These are phyloP conservation scores for Solanum pennellii DNA, from an alignment of 257 asterid species.

Conservation along the genomic window DNA sequence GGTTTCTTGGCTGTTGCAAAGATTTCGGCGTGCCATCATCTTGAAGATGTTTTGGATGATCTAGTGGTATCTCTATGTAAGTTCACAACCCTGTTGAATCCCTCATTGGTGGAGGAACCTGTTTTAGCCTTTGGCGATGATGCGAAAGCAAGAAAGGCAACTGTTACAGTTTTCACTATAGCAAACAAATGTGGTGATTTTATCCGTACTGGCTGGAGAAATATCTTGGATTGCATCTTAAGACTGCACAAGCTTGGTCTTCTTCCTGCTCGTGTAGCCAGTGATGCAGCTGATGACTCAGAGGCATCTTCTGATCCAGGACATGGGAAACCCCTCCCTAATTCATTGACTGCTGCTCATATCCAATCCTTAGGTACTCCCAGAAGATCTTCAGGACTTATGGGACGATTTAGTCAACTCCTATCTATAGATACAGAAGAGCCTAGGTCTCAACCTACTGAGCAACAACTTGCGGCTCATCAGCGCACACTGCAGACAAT, in stretches of 20 bases:
- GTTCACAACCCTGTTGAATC: conserved; percentile 81
- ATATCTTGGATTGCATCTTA: conserved; percentile 78
- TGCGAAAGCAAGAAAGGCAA: conserved; percentile 91
- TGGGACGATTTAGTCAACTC: conserved; percentile 97
- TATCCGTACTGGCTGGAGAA: conserved; percentile 94
- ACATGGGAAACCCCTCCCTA: conserved; percentile 74
- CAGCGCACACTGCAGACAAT: conserved; percentile 93
- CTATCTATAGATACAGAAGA: conserved; percentile 88
- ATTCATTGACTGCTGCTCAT: conserved; percentile 65
- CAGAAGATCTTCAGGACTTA: conserved; percentile 87
- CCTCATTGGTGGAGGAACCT: conserved; percentile 86
- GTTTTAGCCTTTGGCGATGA: conserved; percentile 93
- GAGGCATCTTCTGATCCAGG: conserved; percentile 74
- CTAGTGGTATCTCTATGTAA: conserved; percentile 88
- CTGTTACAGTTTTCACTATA: conserved; percentile 81
- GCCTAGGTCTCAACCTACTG: conserved; percentile 91
- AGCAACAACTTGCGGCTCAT: conserved; percentile 94
- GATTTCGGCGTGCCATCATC: conserved; percentile 92
- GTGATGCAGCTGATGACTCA: conserved; percentile 91
- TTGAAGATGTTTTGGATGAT: conserved; percentile 93
- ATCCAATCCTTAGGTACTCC: conserved; percentile 79
- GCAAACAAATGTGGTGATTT: conserved; percentile 92
- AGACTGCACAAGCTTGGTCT: conserved; percentile 93
- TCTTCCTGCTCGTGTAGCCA: conserved; percentile 95
- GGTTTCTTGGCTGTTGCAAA: conserved; percentile 95